Conservation (phyloP, 805 yeast genomes). For the Blastobotrys mokoenaii region DNA sequence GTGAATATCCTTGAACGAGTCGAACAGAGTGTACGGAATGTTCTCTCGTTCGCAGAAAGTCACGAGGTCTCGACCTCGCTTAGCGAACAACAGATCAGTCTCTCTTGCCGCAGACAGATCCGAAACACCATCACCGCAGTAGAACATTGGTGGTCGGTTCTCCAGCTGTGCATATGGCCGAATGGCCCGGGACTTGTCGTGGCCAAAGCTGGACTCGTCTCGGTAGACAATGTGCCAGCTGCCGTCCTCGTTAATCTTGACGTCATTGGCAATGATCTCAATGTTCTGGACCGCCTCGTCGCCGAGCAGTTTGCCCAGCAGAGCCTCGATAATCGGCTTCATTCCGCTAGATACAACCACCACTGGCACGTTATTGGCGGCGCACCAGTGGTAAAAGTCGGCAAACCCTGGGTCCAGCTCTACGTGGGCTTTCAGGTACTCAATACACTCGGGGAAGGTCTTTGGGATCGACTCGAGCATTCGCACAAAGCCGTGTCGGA, state of each 20-base stretch:
- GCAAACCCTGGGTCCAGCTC: constrained; percentile 86
- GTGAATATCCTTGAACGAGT: constrained; percentile 66
- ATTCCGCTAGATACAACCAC: constrained; percentile 88
- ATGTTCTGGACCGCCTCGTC: constrained; percentile 61
- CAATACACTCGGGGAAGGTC: constrained; percentile 78
- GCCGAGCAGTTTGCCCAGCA: constrained; percentile 69
- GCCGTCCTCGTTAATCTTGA: constrained; percentile 43
- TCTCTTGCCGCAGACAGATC: constrained; percentile 94
- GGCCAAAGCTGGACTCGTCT: constrained; percentile 86
- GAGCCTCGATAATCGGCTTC: constrained; percentile 80
- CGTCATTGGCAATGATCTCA: constrained; percentile 77
- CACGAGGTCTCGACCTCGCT: constrained; percentile 82
- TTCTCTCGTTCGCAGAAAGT: constrained; percentile 72
- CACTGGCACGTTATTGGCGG: constrained; percentile 63
- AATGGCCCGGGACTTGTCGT: constrained; percentile 84
- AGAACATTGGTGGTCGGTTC: constrained; percentile 61
- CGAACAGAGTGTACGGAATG: constrained; percentile 80
- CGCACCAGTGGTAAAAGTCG: constrained; percentile 73
- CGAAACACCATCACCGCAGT: constrained; percentile 97
- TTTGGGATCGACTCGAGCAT: constrained; percentile 76
- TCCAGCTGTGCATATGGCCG: constrained; percentile 33
- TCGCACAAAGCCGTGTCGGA: constrained; percentile 68
- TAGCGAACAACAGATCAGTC: constrained; percentile 88
- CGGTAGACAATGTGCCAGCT: constrained; percentile 80
- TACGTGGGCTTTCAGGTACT: constrained; percentile 52